Evolutionary conservation across 306 rosid species (phyloP).

Genomic region (Myrica gale): DNA sequence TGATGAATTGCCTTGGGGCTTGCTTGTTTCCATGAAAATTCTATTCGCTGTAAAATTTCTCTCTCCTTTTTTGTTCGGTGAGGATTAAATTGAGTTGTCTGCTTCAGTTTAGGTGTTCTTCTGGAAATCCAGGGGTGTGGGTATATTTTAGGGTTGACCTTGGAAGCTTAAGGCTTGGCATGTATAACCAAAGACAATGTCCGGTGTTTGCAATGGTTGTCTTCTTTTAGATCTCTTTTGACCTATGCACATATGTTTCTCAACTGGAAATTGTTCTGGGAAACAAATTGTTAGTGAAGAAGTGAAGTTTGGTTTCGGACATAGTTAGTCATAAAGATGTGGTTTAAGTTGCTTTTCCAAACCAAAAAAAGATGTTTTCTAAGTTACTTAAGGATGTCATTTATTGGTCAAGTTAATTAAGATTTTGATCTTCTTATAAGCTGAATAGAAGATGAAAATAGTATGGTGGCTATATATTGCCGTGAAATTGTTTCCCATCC

Average conservation of each 20-base stretch:
- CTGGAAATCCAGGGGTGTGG: background rate
- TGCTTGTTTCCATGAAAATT: background rate
- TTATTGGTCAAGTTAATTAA: too few species aligned
- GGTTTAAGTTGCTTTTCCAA: too few species aligned
- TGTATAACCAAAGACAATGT: background rate
- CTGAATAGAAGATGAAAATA: background rate
- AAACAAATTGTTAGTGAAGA: too few species aligned
- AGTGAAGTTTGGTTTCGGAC: background rate
- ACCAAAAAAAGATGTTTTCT: too few species aligned
- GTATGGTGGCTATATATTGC: background rate
- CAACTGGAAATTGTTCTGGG: background rate
- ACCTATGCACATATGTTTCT: background rate
- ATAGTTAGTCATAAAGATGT: too few species aligned
- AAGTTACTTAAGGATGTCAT: background rate
- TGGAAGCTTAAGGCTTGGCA: background rate
- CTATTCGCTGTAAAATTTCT: background rate
- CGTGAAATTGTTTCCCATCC: background rate
- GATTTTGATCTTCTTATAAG: background rate
- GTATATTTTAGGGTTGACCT: background rate
- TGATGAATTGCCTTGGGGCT: background rate
- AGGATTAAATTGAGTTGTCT: background rate
- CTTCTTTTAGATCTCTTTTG: background rate
- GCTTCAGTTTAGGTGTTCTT: background rate
- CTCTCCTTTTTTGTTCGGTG: background rate
- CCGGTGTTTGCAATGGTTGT: background rate